phyloP scores from a whole-genome alignment of 2,329 filamentous ascomycete species.

The Dothideomycetidae sp. region DNA sequence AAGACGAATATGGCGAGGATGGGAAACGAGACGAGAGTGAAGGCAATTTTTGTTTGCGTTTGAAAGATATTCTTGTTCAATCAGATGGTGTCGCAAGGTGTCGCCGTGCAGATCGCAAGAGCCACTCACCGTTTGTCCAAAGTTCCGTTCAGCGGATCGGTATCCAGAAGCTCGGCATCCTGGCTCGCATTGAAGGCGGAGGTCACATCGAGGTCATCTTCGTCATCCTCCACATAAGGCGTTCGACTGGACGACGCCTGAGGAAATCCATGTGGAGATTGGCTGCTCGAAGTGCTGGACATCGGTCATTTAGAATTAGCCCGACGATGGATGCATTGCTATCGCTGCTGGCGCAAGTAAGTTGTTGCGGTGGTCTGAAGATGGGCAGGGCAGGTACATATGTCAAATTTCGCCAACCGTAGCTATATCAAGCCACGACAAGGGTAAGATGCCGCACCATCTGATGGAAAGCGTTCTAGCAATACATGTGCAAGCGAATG shows the following conservation, averaged over 20 bases:
- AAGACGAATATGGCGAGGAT: slow-evolving; percentile 23
- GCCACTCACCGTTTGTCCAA: slow-evolving; percentile 30
- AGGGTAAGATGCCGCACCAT: too few species aligned
- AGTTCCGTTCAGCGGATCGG: slow-evolving; percentile 24
- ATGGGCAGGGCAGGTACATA: too few species aligned
- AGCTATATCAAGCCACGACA: too few species aligned
- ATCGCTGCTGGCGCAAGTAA: too few species aligned
- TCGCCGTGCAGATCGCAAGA: slow-evolving; percentile 8
- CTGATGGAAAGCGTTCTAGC: too few species aligned
- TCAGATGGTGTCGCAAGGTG: neutral
- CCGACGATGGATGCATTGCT: neutral
- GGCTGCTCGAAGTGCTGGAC: slow-evolving; percentile 22
- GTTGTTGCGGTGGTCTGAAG: too few species aligned
- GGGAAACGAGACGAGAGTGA: slow-evolving; percentile 33
- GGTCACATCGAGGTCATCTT: slow-evolving; percentile 21
- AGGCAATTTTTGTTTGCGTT: slow-evolving; percentile 47
- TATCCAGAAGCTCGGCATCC: slow-evolving; percentile 27
- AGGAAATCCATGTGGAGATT: slow-evolving; percentile 22
- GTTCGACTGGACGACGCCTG: slow-evolving; percentile 33
- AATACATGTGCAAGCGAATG: too few species aligned
- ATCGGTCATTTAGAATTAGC: slow-evolving; percentile 18
- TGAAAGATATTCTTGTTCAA: slow-evolving; percentile 46
- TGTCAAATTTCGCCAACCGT: too few species aligned
- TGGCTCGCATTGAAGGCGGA: slow-evolving; percentile 26
- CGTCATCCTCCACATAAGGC: slow-evolving; percentile 25